A percentile compares a stretch with the other conserved stretches of the same genome.
Conservation (phyloP, 305 asterid species). For the Fraxinus dipetala region DNA sequence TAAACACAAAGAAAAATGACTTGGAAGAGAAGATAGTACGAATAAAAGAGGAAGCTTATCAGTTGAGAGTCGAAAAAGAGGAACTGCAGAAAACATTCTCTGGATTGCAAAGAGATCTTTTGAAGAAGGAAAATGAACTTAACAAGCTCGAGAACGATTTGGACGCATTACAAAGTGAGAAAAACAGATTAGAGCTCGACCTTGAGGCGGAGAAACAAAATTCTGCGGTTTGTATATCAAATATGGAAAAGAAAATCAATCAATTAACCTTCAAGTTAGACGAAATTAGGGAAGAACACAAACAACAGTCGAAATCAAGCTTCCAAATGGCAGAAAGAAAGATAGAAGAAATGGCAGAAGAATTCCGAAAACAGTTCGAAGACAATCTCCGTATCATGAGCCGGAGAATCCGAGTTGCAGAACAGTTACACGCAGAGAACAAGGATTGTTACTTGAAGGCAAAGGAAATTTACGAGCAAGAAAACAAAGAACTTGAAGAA, state of each 20-base stretch:
- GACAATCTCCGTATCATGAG: slow-evolving; percentile 40
- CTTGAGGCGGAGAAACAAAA: slow-evolving; percentile 24
- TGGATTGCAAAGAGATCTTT: slow-evolving; percentile 27
- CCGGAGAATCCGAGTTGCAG: slow-evolving; percentile 42
- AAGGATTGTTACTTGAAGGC: slow-evolving; percentile 31
- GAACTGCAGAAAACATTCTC: slow-evolving; percentile 30
- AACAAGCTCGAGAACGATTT: slow-evolving; percentile 27
- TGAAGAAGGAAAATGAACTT: slow-evolving; percentile 26
- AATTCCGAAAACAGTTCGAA: slow-evolving; percentile 36
- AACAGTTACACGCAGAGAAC: slow-evolving; percentile 41
- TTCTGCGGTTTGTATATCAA: slow-evolving; percentile 5
- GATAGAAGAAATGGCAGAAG: slow-evolving; percentile 41
- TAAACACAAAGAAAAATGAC: slow-evolving; percentile 31
- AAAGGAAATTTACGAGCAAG: slow-evolving; percentile 28
- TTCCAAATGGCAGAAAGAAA: slow-evolving; percentile 30
- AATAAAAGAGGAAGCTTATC: slow-evolving; percentile 26
- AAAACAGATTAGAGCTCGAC: slow-evolving; percentile 16
- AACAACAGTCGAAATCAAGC: slow-evolving; percentile 21
- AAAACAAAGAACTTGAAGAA: slow-evolving; percentile 39
- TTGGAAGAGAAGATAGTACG: slow-evolving; percentile 44
- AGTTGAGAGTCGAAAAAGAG: slow-evolving; percentile 33
- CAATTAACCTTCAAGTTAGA: slow-evolving; percentile 21
- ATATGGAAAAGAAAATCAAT: slow-evolving; percentile 21
- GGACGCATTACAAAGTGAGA: slow-evolving; percentile 26
- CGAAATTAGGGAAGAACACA: slow-evolving; percentile 21